A percentile compares a stretch with the other conserved stretches of the same genome.
Evolutionary conservation across 331 rosid genomes (phyloP).

Genomic region (Erythrophleum ivorense): DNA sequence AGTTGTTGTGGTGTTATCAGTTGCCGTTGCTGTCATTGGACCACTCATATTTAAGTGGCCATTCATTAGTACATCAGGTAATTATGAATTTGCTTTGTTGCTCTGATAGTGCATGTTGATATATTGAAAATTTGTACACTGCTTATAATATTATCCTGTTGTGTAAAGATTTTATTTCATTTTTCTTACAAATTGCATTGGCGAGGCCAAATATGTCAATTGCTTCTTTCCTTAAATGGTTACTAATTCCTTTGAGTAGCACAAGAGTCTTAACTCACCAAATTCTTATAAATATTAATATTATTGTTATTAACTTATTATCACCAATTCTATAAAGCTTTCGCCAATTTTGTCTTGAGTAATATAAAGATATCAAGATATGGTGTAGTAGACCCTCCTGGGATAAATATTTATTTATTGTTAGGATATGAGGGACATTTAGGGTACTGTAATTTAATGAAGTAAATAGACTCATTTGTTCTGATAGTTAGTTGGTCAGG

Average conservation of each 20-base stretch:
- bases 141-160: slow-evolving; percentile 9
- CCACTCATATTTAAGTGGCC: slow-evolving; percentile 98
- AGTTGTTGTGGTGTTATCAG: slow-evolving; percentile 86
- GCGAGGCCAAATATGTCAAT: slow-evolving; percentile 8
- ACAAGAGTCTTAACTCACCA: background rate
- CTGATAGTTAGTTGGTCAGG: background rate
- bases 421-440: background rate
- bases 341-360: background rate
- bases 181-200: slow-evolving; percentile 10
- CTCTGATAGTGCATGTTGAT: slow-evolving; percentile 11
- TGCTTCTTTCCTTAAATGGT: slow-evolving; percentile 30
- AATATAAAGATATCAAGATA: background rate
- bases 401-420: background rate
- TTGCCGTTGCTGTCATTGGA: slow-evolving; percentile 85
- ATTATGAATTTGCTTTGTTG: slow-evolving; percentile 31
- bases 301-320: background rate
- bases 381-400: background rate
- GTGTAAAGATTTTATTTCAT: background rate
- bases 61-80: slow-evolving; percentile 84
- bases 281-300: background rate
- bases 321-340: background rate
- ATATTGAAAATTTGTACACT: slow-evolving; percentile 25
- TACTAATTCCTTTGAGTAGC: background rate
- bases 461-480: background rate
- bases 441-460: slow-evolving; percentile 2